Evolutionary conservation across 352 stramenopile species (phyloP).

Genomic region (Phytophthora tubulina): DNA sequence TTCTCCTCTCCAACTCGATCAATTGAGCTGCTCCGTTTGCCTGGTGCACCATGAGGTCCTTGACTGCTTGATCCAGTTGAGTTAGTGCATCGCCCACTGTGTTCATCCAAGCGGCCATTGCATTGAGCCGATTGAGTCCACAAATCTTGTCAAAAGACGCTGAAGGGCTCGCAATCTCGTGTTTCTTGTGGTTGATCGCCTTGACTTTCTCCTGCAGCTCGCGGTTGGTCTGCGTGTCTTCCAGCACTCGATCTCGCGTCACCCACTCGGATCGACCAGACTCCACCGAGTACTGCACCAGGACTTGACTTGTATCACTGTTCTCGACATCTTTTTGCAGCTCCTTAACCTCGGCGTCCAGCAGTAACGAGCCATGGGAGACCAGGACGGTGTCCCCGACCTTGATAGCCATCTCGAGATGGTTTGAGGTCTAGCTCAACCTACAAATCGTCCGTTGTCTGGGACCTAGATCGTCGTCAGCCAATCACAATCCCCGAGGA

Average conservation of each 20-base stretch:
- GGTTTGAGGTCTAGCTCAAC: background rate
- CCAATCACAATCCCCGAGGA: slow-evolving; percentile 42
- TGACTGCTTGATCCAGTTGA: slow-evolving; percentile 23
- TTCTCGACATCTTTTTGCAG: slow-evolving; percentile 17
- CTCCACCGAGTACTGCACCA: slow-evolving; percentile 88
- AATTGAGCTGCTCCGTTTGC: slow-evolving; percentile 13
- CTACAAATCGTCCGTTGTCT: slow-evolving; percentile 1
- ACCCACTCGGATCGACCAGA: slow-evolving; percentile 91
- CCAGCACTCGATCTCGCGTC: slow-evolving; percentile 55
- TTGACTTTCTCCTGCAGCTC: slow-evolving; percentile 61
- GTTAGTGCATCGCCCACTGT: slow-evolving; percentile 27
- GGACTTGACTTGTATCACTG: slow-evolving; percentile 51
- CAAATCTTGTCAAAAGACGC: slow-evolving; percentile 42
- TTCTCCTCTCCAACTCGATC: slow-evolving; percentile 23
- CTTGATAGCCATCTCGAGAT: slow-evolving; percentile 42
- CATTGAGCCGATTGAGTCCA: slow-evolving; percentile 26
- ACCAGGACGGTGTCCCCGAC: slow-evolving; percentile 69
- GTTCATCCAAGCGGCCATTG: slow-evolving; percentile 41
- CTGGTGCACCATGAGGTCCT: slow-evolving; percentile 22
- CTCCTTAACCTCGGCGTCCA: slow-evolving; percentile 80
- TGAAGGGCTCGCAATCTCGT: slow-evolving; percentile 55
- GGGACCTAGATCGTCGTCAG: slow-evolving; percentile 19
- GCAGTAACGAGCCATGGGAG: slow-evolving; percentile 72
- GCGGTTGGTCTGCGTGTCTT: slow-evolving; percentile 65
- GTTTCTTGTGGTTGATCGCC: slow-evolving; percentile 44